Percentiles rank a stretch among this genome's conserved stretches.
Conservation (phyloP, 805 yeast genomes). For the Candida sakaeoensis region DNA sequence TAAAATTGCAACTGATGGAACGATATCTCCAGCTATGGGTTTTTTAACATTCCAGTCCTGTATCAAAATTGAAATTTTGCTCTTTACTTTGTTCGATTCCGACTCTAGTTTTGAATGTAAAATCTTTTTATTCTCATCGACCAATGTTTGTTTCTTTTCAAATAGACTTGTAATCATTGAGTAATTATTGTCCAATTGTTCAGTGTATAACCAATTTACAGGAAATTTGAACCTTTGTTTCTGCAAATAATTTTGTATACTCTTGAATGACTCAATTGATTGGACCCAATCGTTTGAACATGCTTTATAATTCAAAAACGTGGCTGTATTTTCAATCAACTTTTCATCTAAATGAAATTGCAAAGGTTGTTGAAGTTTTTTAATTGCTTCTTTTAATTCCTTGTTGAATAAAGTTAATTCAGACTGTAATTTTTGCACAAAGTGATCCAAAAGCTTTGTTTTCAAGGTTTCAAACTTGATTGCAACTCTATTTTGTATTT, state of each 20-base stretch:
- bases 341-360: conserved; percentile 35
- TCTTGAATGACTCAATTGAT: conserved; percentile 12
- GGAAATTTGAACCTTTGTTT: conserved; percentile 48
- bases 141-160: conserved; percentile 25
- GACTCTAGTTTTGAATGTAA: conserved; percentile 39
- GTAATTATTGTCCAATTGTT: conserved; percentile 55
- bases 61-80: conserved; percentile 23
- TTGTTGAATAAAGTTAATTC: conserved; percentile 26
- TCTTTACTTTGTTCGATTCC: conserved; percentile 36
- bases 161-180: conserved; percentile 39
- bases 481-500: conserved; percentile 50
- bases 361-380: conserved; percentile 23
- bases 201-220: conserved; percentile 53
- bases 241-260: conserved; percentile 35
- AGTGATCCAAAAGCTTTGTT: conserved; percentile 35
- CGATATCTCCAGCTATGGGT: conserved; percentile 41
- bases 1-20: conserved; percentile 43
- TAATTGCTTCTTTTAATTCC: conserved; percentile 9
- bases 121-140: conserved; percentile 41
- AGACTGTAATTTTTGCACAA: conserved; percentile 35
- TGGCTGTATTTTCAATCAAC: conserved; percentile 37
- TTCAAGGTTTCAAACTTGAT: conserved; percentile 62
- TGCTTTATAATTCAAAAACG: conserved; percentile 12
- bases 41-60: conserved; percentile 48
- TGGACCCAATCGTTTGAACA: conserved; percentile 15